phyloP scores from a whole-genome alignment of 2,329 filamentous ascomycete species.

The Curvularia sp. region DNA sequence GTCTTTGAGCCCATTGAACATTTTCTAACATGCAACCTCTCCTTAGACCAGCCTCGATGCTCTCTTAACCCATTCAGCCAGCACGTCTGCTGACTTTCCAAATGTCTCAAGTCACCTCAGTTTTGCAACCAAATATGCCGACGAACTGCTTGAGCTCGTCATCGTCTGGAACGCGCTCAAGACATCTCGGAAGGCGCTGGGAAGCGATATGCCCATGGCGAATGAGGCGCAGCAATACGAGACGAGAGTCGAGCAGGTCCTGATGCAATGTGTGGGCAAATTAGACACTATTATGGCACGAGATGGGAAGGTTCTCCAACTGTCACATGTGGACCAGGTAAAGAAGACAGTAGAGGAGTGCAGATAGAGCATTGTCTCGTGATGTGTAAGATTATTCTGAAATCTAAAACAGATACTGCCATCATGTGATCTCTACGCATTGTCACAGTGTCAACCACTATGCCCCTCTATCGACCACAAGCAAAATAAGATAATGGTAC shows the following conservation, averaged over 20 bases:
- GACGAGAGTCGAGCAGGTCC: slow-evolving; percentile 12
- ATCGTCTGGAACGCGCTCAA: slow-evolving; percentile 56
- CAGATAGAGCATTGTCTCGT: not conserved
- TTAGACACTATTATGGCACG: slow-evolving; percentile 6
- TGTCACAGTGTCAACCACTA: not conserved
- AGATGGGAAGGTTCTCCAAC: slow-evolving; percentile 2
- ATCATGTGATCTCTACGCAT: not conserved
- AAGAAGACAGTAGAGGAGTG: slow-evolving; percentile 8
- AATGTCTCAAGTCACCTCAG: not conserved
- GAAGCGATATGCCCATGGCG: slow-evolving; percentile 43
- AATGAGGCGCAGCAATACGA: slow-evolving; percentile 31
- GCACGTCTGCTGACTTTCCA: slow-evolving; percentile 22
- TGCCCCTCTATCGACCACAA: no score
- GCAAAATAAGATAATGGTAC: not conserved
- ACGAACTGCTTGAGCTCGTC: slow-evolving; percentile 42
- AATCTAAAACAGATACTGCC: not conserved
- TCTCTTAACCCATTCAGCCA: slow-evolving; percentile 2
- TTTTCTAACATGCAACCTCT: slow-evolving; percentile 1
- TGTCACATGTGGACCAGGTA: slow-evolving; percentile 2
- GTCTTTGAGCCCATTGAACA: not conserved
- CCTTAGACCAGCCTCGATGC: slow-evolving; percentile 18
- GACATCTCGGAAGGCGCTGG: slow-evolving; percentile 53
- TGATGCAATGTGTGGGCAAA: slow-evolving; percentile 14
- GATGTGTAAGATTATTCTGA: not conserved
- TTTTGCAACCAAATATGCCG: slow-evolving; percentile 17